Evolutionary conservation across 1,284 basidiomycete genomes (phyloP).

Genomic region (Pseudozyma hubeiensis): DNA sequence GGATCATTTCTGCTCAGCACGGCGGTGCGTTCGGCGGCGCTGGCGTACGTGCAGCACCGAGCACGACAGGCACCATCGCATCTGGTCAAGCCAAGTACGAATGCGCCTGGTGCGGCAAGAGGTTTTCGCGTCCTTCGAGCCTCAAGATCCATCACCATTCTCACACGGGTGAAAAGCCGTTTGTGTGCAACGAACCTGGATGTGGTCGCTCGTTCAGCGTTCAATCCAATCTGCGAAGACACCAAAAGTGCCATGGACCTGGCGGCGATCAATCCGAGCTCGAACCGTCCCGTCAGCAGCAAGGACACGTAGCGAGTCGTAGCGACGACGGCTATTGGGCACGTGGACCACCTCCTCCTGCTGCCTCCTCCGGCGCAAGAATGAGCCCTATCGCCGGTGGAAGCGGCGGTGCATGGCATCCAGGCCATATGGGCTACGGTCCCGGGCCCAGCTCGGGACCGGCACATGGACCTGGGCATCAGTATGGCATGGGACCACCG

Average conservation of each 20-base stretch:
- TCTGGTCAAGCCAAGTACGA: conserved; percentile 62
- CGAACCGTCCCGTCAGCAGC: conserved; percentile 28
- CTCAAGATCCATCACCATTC: conserved; percentile 66
- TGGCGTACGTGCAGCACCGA: conserved; percentile 35
- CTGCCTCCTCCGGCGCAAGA: conserved; percentile 26
- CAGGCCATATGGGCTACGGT: conserved; percentile 25
- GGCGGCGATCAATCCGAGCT: conserved; percentile 41
- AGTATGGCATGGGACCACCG: conserved; percentile 12
- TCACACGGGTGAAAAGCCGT: conserved; percentile 67
- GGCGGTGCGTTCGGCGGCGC: conserved; percentile 25
- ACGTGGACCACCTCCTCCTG: conserved; percentile 32
- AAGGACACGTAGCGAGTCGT: conserved; percentile 21
- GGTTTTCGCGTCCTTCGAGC: conserved; percentile 64
- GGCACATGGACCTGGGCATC: conserved; percentile 20
- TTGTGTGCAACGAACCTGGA: conserved; percentile 59
- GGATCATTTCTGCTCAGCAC: conserved; percentile 42
- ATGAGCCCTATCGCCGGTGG: conserved; percentile 37
- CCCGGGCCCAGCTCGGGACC: conserved; percentile 11
- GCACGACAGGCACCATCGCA: conserved; percentile 42
- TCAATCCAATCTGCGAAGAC: conserved; percentile 65
- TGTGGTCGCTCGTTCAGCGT: conserved; percentile 67
- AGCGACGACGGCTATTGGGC: conserved; percentile 34
- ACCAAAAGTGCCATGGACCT: conserved; percentile 60
- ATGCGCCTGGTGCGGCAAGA: conserved; percentile 63
- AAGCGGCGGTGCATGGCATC: conserved; percentile 28